Evolutionary conservation across 1,284 basidiomycete species (phyloP), one percentile per base, ranked within the genome.

Genomic region (Boletus semigastroideus): DNA sequence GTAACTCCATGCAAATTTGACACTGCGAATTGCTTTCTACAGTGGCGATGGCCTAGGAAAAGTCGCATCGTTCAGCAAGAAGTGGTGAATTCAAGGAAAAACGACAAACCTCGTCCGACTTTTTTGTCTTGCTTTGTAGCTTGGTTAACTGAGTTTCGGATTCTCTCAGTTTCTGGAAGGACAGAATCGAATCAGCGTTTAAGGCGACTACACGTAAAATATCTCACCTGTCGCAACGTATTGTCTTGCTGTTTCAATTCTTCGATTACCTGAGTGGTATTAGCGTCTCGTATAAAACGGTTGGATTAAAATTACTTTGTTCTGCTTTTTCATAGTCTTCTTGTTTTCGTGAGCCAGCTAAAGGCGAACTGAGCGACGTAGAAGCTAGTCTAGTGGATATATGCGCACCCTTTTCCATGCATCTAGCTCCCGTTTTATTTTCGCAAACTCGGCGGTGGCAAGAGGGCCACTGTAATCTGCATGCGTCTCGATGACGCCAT

Each of bases 1-100:
- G 68, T 14, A 82, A 65, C 19, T 90, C 87, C 73, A 88, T 83
- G 61, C 87, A 90, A 31, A 90, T 86, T 60, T 87, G 86, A 63
- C 87, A 90, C 57, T 81, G 82, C 17, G 86, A 62, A 37, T 78
- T 76, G 28, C 67, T 62, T 67, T 88, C 86, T 28, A 88, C 75
- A 7, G 71, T 72, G 16, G 74, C 64, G 9, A 87, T 67, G 41
- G 81, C 67, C 84, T 87, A 49, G 27, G 10, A 22, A 41, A 25
- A 3, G 7, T 34, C 19, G 38, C 12, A 42, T 36, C 7, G 22
- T 39, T 43, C 17, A 53, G 16, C 11, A 25, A 17, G 6, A 12
- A 25, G 39, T 12, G 25, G 39, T 43, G 11, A 6, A 34, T 19
- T 22, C 13, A 20, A 40, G 7, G n/a, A 2, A 8, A 25, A 5